Evolutionary conservation across 2,329 filamentous ascomycete genomes (phyloP), one percentile per base, ranked within the genome.

Genomic region (Tympanopsis confertula): DNA sequence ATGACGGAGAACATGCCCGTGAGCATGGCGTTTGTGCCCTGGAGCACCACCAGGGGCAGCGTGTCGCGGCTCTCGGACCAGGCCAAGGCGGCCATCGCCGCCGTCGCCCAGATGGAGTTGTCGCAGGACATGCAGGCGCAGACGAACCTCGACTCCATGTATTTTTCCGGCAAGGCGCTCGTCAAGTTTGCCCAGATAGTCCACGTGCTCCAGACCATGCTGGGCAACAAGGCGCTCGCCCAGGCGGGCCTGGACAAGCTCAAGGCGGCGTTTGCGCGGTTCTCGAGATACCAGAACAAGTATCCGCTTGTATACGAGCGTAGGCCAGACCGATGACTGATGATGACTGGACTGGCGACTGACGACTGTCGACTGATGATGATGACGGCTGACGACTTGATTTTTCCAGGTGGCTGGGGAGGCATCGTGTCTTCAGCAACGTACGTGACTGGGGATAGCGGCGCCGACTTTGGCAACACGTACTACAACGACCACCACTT

Each of bases 381-480:
- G n/a, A n/a, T n/a, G n/a, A n/a, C n/a, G n/a, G n/a, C n/a, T n/a
- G n/a, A n/a, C n/a, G n/a, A n/a, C n/a, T n/a, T 39, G 47, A 46
- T 32, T 20, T 30, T 33, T 19, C 3, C 40, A 75, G 70, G 60
- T 44, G 72, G 67, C 13, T 94, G 87, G 86, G 83, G 83, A 41
- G 87, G 87, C 1, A 62, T 87, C 5, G 83, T 91, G 7, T 91
- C 85, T 4, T 76, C 76, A 5, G 83, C 80, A 7, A 75, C 78
- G 4, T 94, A 88, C 53, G 54, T 53, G 13, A 83, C 77, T 1
- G 78, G 76, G 2, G 74, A 93, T 44, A 56, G 72, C 4, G 77
- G 78, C 2, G 70, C 68, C 0, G 91, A 96, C 53, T 96, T 94
- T 59, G 91, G 91, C 44, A 95, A 95, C 56, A 84, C 81, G 1